phyloP scores from a whole-genome alignment of 2,329 filamentous ascomycete genomes.

The Sclerotinia minor region DNA sequence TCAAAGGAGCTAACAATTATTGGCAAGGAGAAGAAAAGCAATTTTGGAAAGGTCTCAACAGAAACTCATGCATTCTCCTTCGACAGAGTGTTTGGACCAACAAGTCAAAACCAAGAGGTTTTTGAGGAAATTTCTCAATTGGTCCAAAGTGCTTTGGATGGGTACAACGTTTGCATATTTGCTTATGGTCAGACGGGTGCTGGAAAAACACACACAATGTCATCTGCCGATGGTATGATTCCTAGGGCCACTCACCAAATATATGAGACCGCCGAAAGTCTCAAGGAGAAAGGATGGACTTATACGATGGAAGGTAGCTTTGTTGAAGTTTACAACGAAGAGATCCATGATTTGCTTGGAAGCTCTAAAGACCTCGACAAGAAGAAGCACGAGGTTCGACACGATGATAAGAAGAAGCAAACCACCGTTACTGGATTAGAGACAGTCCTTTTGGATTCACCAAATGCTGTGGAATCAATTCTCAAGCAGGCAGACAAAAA shows the following conservation, averaged over 20 bases:
- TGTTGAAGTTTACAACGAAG: conserved; percentile 97
- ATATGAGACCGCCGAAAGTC: conserved; percentile 78
- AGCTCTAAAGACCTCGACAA: conserved; percentile 69
- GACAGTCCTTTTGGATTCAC: conserved; percentile 73
- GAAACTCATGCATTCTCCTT: conserved; percentile 87
- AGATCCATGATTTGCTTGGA: conserved; percentile 84
- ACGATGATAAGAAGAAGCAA: conserved; percentile 78
- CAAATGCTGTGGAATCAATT: conserved; percentile 76
- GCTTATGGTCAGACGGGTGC: conserved; percentile 97
- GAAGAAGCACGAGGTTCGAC: conserved; percentile 85
- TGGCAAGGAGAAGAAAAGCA: conserved; percentile 81
- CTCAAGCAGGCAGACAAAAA: conserved; percentile 80
- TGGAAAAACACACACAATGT: conserved; percentile 98
- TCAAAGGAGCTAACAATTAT: conserved; percentile 83
- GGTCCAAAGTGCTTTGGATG: conserved; percentile 92
- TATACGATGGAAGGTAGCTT: conserved; percentile 96
- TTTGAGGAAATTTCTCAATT: conserved; percentile 97
- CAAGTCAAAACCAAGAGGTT: conserved; percentile 76
- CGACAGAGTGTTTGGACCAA: conserved; percentile 85
- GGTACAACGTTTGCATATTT: conserved; percentile 98
- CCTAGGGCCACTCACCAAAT: conserved; percentile 91
- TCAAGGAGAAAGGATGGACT: conserved; percentile 89
- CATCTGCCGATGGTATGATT: conserved; percentile 87
- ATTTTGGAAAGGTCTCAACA: conserved; percentile 71
- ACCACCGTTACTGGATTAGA: conserved; percentile 81